Conservation (phyloP, 257 asterid genomes). For the Leptodermis oblonga region DNA sequence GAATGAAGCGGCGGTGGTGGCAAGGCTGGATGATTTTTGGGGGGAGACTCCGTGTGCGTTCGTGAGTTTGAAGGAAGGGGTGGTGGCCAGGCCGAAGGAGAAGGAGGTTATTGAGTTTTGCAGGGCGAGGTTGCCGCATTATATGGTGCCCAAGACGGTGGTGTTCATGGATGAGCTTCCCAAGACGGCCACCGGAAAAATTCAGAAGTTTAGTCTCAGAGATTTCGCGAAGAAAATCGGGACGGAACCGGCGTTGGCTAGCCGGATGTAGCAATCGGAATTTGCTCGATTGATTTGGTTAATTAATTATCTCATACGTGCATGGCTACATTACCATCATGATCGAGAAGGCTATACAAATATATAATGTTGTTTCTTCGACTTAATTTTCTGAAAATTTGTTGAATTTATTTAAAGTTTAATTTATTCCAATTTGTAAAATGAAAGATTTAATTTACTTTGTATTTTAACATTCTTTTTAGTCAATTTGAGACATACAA, state of each 20-base stretch:
- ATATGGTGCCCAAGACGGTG: constrained; percentile 29
- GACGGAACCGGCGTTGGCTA: constrained; percentile 10
- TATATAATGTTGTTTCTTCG: too few relatives aligned
- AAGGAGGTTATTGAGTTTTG: constrained; percentile 21
- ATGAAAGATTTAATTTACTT: background rate
- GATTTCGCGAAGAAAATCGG: constrained; percentile 43
- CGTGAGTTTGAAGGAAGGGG: constrained; percentile 17
- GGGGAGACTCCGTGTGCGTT: constrained; percentile 33
- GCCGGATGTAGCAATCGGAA: constrained; percentile 8
- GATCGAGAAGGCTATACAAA: too few relatives aligned
- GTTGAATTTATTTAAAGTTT: too few relatives aligned
- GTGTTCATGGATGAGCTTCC: constrained; percentile 27
- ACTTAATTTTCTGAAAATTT: too few relatives aligned
- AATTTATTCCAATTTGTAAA: too few relatives aligned
- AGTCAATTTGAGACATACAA: background rate
- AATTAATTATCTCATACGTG: background rate
- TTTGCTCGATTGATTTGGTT: too few relatives aligned
- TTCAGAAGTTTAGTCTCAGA: constrained; percentile 52
- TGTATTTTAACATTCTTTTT: background rate
- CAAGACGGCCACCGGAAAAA: constrained; percentile 34
- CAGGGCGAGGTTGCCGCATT: constrained; percentile 17
- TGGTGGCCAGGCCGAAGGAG: constrained; percentile 6
- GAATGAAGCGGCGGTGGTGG: constrained; percentile 34
- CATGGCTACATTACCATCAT: constrained; percentile 1
- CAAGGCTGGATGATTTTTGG: constrained; percentile 26